phyloP scores from a whole-genome alignment of 768 basidiomycete species.

The Lepiota brunneoincarnata region DNA sequence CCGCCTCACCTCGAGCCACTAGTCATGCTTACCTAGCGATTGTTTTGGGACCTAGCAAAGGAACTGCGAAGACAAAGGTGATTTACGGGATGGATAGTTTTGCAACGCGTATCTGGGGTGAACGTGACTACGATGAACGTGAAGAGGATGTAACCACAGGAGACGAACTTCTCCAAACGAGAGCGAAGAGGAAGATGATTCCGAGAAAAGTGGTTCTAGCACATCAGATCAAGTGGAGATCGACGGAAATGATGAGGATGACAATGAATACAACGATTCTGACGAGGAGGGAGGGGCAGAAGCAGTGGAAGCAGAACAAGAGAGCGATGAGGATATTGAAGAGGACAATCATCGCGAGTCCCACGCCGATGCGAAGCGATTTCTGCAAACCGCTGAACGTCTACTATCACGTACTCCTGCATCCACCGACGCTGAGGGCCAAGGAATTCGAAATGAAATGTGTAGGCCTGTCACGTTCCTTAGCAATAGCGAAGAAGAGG shows the following conservation, averaged over 20 bases:
- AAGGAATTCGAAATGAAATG: conserved; percentile 36
- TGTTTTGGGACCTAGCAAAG: conserved; percentile 62
- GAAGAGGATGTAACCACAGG: conserved; percentile 15
- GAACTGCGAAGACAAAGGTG: conserved; percentile 58
- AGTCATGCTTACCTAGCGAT: conserved; percentile 55
- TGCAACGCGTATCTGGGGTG: conserved; percentile 45
- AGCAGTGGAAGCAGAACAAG: conserved; percentile 1
- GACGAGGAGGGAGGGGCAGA: conserved; percentile 5
- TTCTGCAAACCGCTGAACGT: conserved; percentile 32
- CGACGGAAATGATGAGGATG: conserved; percentile 11
- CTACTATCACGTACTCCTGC: conserved; percentile 35
- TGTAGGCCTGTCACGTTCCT: conserved; percentile 17
- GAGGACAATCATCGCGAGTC: conserved; percentile 16
- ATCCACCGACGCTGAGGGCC: conserved; percentile 27
- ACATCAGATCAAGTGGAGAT: neutral
- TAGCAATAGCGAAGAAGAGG: conserved; percentile 20
- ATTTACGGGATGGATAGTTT: conserved; percentile 65
- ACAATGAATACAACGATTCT: conserved; percentile 12
- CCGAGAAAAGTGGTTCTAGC: conserved; percentile 8
- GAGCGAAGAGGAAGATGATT: conserved; percentile 18
- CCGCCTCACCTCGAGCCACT: neutral
- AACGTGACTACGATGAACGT: conserved; percentile 15
- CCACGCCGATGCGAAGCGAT: conserved; percentile 27
- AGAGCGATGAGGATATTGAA: conserved; percentile 8
- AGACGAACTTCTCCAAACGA: conserved; percentile 17